Evolutionary conservation across 148 eudicot genomes (phyloP), one percentile per base, ranked within the genome.

Genomic region (Persicaria maculosa): DNA sequence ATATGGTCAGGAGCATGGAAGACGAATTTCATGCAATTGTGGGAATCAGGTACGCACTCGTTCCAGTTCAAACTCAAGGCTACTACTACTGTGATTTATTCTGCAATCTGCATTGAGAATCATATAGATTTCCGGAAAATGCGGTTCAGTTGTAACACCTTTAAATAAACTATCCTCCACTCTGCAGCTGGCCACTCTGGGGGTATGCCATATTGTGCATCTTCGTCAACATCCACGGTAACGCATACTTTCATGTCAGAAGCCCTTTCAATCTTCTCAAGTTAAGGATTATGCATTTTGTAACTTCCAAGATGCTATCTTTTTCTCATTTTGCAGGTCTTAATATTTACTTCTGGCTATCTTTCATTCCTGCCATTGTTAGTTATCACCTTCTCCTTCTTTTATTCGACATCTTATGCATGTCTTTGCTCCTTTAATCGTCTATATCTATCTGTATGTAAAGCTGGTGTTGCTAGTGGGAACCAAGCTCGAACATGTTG

Each of bases 1-100:
- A 95, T 78, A 90, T 95, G 91, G 93, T 92, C 31, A 84, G 99
- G 74, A 92, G 97, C 85, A 95, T 95, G 99, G 99, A 95, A 85
- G 97, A 95, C 55, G 97, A 88, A 79, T 95, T 92, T 79, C 87
- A 87, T 81, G 88, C 86, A 52, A 92, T 95, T 76, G 99, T 95
- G 47, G 99, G 99, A 48, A 95, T 95, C 77, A 90, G 99, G 99
- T 95, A 82, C 31, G 44, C 53, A 68, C 46, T 48, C 71, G 5
- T 70, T 71, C 22, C 7, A 47, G 22, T 44, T 71, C 53, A 47
- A 52, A 11, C 16, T 50, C 14, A 6, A 50, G 40, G 14, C 74
- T 22, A 50, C 53, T 50, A 44, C 57, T 53, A 12, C 74, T 19
- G 73, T 16, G 54, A 17, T 9, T 16, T 8, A 12, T 52, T 7